Base-by-base conservation (phyloP, 2,329 filamentous ascomycete genomes). In the Pestalotiopsis sp. region DNA sequence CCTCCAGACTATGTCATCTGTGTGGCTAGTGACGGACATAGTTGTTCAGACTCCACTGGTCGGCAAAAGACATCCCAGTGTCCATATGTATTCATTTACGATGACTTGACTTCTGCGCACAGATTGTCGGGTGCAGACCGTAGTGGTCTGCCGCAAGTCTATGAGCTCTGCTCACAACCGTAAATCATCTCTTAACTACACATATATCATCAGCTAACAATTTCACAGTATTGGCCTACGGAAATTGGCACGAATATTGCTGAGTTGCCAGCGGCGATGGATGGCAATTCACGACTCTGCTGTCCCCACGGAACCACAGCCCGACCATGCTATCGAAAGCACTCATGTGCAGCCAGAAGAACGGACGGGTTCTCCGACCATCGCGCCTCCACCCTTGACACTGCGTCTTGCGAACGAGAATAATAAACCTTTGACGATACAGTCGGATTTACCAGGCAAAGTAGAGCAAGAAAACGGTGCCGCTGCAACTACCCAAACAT, bases 1-100 rank as follows among this genome's bases (percentile, higher is more conserved):
- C 65, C 60, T 41, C 72, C 74, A 31, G 74, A 75, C 55, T 67
- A 74, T 9, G 71, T 75, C 14, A 66, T 77, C 7, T 76, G 73
- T 36, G 69, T 71, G 39, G 74, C 73, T 41, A 45, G 49, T 59
- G 25, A 65, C 27, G 27, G 64, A 14, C 64, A 27, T 17, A 58
- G n/a, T 64, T 64, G 45, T 25, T 55, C 49, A 20, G 31, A 55
- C 27, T 7, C 20, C 27, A 17, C 31, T 5, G 20, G 20, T 20
- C 17, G 13, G 64, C 20, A 58, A 1, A 45, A 7, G 23, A 25
- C n/a, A 3, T 57, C 23, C 45, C 12, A 25, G 20, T 64, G 39
- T 20, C 49, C 64, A 6, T 55, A 57, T 20, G 13, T 65, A 23
- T 55, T 65, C n/a, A 27, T 65, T 12, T 65, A 45, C 64, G 41